Conservation (phyloP, 331 rosid genomes). For the Ulmus americana region DNA sequence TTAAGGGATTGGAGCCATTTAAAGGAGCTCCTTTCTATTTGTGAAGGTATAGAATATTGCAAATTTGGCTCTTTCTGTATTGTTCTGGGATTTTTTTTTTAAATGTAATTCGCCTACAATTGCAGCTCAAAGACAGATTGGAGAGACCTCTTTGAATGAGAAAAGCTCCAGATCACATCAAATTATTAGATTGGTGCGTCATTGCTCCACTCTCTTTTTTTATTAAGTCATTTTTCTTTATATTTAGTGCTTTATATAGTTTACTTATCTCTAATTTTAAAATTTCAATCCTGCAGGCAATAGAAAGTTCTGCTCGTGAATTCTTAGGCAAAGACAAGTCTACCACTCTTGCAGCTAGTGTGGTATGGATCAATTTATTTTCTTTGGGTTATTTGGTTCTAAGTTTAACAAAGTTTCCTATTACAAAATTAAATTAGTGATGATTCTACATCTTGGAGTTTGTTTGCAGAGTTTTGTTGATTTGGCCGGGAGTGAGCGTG, state of each 20-base stretch:
- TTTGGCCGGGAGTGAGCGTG: slow-evolving; percentile 98
- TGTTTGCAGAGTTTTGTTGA: slow-evolving; percentile 87
- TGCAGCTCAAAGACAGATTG: slow-evolving; percentile 97
- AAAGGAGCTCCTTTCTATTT: slow-evolving; percentile 70
- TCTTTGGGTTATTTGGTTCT: slow-evolving; percentile 13
- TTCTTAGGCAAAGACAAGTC: slow-evolving; percentile 92
- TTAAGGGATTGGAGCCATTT: slow-evolving; percentile 86
- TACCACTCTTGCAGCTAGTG: slow-evolving; percentile 82
- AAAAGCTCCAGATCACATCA: slow-evolving; percentile 98
- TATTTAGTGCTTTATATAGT: slow-evolving; percentile 12
- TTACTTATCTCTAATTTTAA: slow-evolving; percentile 9
- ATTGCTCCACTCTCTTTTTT: slow-evolving; percentile 4
- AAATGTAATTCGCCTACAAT: slow-evolving; percentile 13
- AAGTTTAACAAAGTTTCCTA: neutral
- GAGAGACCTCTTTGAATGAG: slow-evolving; percentile 87
- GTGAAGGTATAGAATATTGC: slow-evolving; percentile 65
- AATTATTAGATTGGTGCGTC: slow-evolving; percentile 76
- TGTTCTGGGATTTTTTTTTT: slow-evolving; percentile 8
- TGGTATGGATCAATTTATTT: slow-evolving; percentile 46
- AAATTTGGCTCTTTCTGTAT: slow-evolving; percentile 20
- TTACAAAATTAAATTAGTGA: neutral
- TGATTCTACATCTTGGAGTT: slow-evolving; percentile 5
- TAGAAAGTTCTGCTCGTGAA: slow-evolving; percentile 96
- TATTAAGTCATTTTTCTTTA: slow-evolving; percentile 11
- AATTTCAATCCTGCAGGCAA: slow-evolving; percentile 49